Base-by-base conservation (phyloP, 495 filamentous ascomycete species). In the Daldinia grandis region DNA sequence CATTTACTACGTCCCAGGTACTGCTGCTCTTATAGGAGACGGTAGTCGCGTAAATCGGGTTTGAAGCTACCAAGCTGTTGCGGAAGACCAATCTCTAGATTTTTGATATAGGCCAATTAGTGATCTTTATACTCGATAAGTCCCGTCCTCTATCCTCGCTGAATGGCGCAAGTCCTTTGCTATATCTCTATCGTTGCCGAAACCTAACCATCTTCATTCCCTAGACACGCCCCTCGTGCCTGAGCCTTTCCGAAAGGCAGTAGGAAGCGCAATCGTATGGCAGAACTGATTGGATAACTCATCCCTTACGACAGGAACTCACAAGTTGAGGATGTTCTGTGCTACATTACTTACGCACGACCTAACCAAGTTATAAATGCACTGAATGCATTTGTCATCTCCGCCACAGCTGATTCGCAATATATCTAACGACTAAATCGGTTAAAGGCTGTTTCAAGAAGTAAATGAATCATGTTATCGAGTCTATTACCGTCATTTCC, bases 101-200 rank as follows among this genome's bases (percentile, higher is more conserved):
- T 35, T 12, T 0, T 4, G 14, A 12, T 14, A 35, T 0, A 0
- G 2, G 5, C 1, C 33, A 14, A 35, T 5, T 0, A 0, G n/a
- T 1, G n/a, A 17, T 17, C n/a, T 15, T 40, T 15, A 40, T 3
- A 40, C 38, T 40, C 17, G 38, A 15, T 8, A 5, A 9, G n/a
- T 8, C 38, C 6, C 38, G 17, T 40, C 6, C 38, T 40, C 38
- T 40, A 40, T 6, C 38, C n/a, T 40, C 3, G 49, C 57, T 9
- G 49, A 68, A 24, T 68, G 56, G 14, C 64, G 64, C 25, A 68
- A 28, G 37, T 68, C 64, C 49, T 68, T 68, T 31, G 57, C 64
- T 28, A 58, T 62, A 28, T 68, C 64, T 28, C 35, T 24, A 10
- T 38, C 37, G 28, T 42, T n/a, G 27, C 54, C 17, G 25, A 66